These are phyloP conservation scores for Stenocarpella maydis DNA, from an alignment of 2,329 filamentous ascomycete species.

Conservation along the genomic window DNA sequence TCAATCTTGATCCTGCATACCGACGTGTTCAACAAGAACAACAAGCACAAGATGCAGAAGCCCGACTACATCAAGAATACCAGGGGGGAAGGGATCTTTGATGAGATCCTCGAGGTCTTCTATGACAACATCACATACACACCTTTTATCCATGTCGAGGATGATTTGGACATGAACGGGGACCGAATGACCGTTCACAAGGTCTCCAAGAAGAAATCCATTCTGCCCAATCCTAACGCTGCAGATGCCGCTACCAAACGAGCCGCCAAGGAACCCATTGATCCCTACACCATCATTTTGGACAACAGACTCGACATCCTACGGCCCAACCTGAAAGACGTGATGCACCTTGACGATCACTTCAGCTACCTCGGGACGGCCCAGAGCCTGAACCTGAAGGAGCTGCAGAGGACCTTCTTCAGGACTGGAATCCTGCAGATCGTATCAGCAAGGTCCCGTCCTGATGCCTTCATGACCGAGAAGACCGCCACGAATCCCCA, in stretches of 20 bases:
- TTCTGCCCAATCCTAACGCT: conserved; percentile 69
- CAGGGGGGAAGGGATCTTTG: conserved; percentile 87
- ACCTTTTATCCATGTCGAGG: conserved; percentile 96
- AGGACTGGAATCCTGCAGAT: conserved; percentile 94
- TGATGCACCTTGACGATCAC: conserved; percentile 89
- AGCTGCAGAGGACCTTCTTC: conserved; percentile 88
- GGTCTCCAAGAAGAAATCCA: conserved; percentile 69
- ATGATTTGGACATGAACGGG: conserved; percentile 82
- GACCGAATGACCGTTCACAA: conserved; percentile 77
- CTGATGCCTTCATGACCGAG: conserved; percentile 93
- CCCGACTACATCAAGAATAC: conserved; percentile 95
- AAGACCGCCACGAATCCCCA: conserved; percentile 84
- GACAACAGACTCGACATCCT: conserved; percentile 86
- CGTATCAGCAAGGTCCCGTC: conserved; percentile 89
- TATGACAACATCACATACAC: conserved; percentile 99
- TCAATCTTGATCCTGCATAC: conserved; percentile 96
- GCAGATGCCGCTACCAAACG: conserved; percentile 68
- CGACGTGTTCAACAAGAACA: conserved; percentile 99
- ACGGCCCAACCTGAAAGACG: conserved; percentile 87
- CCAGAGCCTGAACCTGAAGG: conserved; percentile 77
- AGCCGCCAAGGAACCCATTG: conserved; percentile 82
- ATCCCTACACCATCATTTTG: conserved; percentile 93
- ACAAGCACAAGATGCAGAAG: conserved; percentile 99
- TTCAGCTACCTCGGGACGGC: conserved; percentile 87
- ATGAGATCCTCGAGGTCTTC: conserved; percentile 93